A percentile compares a stretch with the other conserved stretches of the same genome.
phyloP scores from a whole-genome alignment of 371 early-diverging fungal species.

The Actinomortierella wolfii region DNA sequence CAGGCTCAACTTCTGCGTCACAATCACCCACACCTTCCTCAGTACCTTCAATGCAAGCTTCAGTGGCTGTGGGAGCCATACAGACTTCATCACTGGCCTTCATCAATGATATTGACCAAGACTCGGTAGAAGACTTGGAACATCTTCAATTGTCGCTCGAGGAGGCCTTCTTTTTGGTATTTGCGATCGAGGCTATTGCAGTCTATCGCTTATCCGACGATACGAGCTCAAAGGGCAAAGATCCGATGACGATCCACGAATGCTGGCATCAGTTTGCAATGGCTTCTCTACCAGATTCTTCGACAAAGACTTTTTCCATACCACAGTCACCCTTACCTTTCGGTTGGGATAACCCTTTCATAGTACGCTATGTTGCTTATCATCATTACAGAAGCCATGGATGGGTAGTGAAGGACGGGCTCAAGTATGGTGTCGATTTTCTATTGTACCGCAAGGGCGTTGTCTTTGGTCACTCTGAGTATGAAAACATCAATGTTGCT shows the following conservation, averaged over 20 bases:
- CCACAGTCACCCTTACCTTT: not conserved
- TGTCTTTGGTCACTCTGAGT: constrained; percentile 33
- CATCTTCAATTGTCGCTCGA: constrained; percentile 61
- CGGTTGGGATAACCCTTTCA: constrained; percentile 50
- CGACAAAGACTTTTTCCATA: not conserved
- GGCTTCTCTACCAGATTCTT: not conserved
- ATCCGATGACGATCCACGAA: constrained; percentile 28
- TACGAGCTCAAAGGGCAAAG: not conserved
- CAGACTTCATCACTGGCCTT: not conserved
- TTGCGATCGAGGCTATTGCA: constrained; percentile 57
- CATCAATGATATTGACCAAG: not conserved
- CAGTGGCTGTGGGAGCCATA: not conserved
- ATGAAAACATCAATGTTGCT: not conserved
- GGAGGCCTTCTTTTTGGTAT: constrained; percentile 71
- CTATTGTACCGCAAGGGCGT: constrained; percentile 48
- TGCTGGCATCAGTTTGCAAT: constrained; percentile 49
- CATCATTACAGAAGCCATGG: constrained; percentile 81
- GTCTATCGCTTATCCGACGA: constrained; percentile 48
- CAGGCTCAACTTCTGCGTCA: constrained; percentile 1
- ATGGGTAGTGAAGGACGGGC: constrained; percentile 83
- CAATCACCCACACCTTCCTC: not conserved
- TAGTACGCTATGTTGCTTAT: constrained; percentile 74
- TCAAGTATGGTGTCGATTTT: constrained; percentile 86
- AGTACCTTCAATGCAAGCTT: not conserved
- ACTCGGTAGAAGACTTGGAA: constrained; percentile 51